A percentile compares a stretch with the other conserved stretches of the same genome.
Conservation (phyloP, 768 basidiomycete species). For the Piloderma croceum region DNA sequence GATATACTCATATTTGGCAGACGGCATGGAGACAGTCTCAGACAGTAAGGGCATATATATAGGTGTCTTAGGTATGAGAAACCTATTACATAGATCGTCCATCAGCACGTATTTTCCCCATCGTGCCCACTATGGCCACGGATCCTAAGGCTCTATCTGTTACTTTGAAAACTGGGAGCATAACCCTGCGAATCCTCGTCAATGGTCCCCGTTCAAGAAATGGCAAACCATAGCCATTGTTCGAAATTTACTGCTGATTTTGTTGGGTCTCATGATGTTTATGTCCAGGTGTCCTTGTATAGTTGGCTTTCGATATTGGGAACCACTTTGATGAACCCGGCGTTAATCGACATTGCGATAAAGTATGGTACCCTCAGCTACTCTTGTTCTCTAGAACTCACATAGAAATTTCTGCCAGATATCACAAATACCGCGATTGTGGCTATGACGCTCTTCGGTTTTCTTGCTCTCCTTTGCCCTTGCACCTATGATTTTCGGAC, state of each 20-base stretch:
- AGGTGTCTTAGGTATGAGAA: no score
- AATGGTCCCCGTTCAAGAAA: slow-evolving; percentile 43
- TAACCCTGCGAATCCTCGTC: slow-evolving; percentile 58
- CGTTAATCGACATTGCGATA: slow-evolving; percentile 47
- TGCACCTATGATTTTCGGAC: slow-evolving; percentile 44
- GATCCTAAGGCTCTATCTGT: no score
- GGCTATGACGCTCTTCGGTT: slow-evolving; percentile 55
- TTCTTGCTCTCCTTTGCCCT: slow-evolving; percentile 62
- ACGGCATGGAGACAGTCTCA: no score
- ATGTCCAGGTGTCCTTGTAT: slow-evolving; percentile 39
- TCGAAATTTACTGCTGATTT: slow-evolving; percentile 12
- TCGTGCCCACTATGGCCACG: no score
- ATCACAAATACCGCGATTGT: slow-evolving; percentile 48
- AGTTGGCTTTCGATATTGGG: slow-evolving; percentile 33
- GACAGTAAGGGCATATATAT: no score
- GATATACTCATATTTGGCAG: no score
- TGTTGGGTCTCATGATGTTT: not conserved
- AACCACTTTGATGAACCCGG: slow-evolving; percentile 57
- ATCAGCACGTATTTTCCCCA: no score
- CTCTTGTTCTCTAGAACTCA: no score
- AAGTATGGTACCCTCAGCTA: no score
- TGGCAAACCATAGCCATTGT: slow-evolving; percentile 50
- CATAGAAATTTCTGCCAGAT: no score
- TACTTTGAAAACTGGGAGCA: slow-evolving; percentile 46
- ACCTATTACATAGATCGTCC: no score